Base-by-base conservation (phyloP, 306 rosid species). In the Macrotyloma uniflorum region DNA sequence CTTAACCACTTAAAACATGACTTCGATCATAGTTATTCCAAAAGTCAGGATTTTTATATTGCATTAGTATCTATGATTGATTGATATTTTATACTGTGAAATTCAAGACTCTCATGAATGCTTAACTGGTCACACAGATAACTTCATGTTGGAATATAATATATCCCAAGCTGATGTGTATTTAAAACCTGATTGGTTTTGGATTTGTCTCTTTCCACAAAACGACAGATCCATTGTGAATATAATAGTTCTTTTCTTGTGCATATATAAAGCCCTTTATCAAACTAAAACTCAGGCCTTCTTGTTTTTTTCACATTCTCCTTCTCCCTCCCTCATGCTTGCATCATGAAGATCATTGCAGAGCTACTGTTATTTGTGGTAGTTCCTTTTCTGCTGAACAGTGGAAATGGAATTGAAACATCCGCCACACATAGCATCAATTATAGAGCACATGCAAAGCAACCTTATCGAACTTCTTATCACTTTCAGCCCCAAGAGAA, bases 401-500 rank as follows among this genome's bases (percentile, higher is more conserved):
- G 45, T 23, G 64, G 32, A 66, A 76, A 59, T 69, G 75, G 54
- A 63, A 54, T 69, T 53, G 78, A 65, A 75, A 19, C 57, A 46
- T 80, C 67, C 5, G 10, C 72, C 6, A 23, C 64, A 5, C 30
- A 14, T 13, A 43, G 5, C 40, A 63, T 70, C 28, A 33, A 19
- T 18, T 0, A 30, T 19, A 15, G 0, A 4, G 14, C 19, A 45
- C 32, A 69, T 46, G 61, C 72, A 68, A 79, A 70, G 0, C 85
- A 86, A 35, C 87, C 85, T 7, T 77, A 67, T 70, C 4, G 83
- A 73, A 72, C 89, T 58, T 68, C 65, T 26, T 86, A 50, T 49
- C 89, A 86, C 83, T 83, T 86, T 77, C 85, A 83, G 66, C 85
- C 79, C 43, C 72, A 55, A 22, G 59, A 35, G 8, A 76, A 83